phyloP scores from a whole-genome alignment of 345 rosid genomes.

The Mangifera indica region DNA sequence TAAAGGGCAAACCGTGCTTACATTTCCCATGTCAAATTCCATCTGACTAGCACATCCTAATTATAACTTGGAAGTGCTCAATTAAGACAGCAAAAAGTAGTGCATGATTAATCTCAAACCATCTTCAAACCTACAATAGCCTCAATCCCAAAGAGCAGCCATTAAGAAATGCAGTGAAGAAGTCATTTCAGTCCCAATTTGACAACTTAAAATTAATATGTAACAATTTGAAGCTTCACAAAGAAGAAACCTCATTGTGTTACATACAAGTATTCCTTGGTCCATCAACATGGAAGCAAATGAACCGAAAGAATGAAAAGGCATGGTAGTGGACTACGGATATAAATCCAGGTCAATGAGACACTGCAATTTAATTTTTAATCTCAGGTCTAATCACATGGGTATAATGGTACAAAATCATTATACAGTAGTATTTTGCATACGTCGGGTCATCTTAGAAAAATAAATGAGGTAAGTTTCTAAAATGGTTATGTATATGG shows the following conservation, averaged over 20 bases:
- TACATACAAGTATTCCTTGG: neutral
- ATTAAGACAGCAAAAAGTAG: neutral
- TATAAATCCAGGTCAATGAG: neutral
- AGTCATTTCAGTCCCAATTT: slow-evolving; percentile 2
- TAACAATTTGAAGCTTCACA: neutral
- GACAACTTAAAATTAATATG: neutral
- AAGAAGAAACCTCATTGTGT: neutral
- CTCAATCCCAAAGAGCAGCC: neutral
- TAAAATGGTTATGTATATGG: too few relatives aligned
- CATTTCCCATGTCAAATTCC: neutral
- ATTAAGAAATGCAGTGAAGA: neutral
- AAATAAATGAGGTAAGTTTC: too few relatives aligned
- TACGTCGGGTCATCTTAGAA: neutral
- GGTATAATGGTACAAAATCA: too few relatives aligned
- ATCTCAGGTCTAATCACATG: neutral
- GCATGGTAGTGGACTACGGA: neutral
- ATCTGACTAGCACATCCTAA: neutral
- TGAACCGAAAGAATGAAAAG: neutral
- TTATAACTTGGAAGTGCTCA: neutral
- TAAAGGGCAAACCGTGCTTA: too few relatives aligned
- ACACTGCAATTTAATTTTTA: neutral
- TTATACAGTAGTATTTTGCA: neutral
- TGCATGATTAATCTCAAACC: too few relatives aligned
- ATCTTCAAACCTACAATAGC: neutral
- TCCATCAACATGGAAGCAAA: neutral